These are phyloP conservation scores for Phytophthora meadii DNA, from an alignment of 352 stramenopile species.

Conservation along the genomic window DNA sequence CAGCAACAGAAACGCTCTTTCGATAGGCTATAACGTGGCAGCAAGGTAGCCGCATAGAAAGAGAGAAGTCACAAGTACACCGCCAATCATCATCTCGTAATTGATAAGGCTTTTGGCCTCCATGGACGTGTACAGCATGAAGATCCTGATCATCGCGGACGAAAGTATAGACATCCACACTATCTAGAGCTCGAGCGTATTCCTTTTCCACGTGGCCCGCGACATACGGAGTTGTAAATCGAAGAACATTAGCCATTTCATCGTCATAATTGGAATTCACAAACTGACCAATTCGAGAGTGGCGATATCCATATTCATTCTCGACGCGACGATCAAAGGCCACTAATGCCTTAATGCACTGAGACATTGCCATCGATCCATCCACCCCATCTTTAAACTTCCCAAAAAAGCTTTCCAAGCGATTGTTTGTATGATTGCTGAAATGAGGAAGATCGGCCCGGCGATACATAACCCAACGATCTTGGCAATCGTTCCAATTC, in stretches of 20 bases:
- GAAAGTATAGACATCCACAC: not conserved
- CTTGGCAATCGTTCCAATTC: too few species aligned
- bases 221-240: slow-evolving; percentile 28
- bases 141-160: not conserved
- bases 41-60: slow-evolving; percentile 9
- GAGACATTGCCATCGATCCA: not conserved
- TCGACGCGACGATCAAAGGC: too few species aligned
- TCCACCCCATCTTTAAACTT: not conserved
- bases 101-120: not conserved
- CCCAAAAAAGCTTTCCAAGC: slow-evolving; percentile 29
- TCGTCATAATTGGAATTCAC: slow-evolving; percentile 27
- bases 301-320: too few species aligned
- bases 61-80: slow-evolving; percentile 1
- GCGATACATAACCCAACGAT: slow-evolving; percentile 8
- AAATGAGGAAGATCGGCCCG: slow-evolving; percentile 28
- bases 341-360: not conserved
- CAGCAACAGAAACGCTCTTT: not conserved
- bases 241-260: slow-evolving; percentile 27
- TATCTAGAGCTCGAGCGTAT: not conserved
- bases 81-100: slow-evolving; percentile 8
- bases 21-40: slow-evolving; percentile 26
- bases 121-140: not conserved
- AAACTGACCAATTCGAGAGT: slow-evolving; percentile 1
- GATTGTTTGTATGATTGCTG: slow-evolving; percentile 43
- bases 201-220: slow-evolving; percentile 18